Base-by-base conservation (phyloP, 164 flowering plant species). In the Umbellularia californica region DNA sequence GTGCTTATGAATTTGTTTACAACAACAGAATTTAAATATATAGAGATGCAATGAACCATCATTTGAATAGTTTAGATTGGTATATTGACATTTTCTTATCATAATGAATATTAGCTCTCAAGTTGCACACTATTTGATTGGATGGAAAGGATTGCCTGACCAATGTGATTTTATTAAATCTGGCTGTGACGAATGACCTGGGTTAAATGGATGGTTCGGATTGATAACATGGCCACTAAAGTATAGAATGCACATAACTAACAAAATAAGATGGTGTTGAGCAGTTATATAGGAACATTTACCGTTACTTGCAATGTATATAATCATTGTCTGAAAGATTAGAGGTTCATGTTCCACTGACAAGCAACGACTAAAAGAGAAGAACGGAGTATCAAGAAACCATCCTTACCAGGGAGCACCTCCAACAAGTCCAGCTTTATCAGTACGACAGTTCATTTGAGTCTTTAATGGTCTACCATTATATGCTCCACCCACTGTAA, bases 401-500 rank as follows among this genome's bases (percentile, higher is more conserved):
- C 14, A 15, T 67, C n/a, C 87, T 79, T 85, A 95, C 97, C 98
- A 95, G 65, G 97, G 95, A 76, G 98, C 89, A 76, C 83, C 94
- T 76, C 89, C 82, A 41, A 93, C 87, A 50, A 95, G 85, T 52
- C 98, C 98, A 77, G 95, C 83, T 72, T 90, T 90, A 75, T 93
- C 98, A 73, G 98, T 95, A 72, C 97, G 83, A 79, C 98, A 95
- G 80, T 87, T 87, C 41, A 66, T 7, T 78, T 93, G 97, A 72
- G 98, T 95, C 67, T 72, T 77, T 13, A 72, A 79, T 65, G 89
- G 76, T 22, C 87, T 66, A 76, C 88, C 65, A 74, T 88, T 95
- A 73, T 95, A 93, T 4, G 97, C 94, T 35, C 98, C 98, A 23
- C 93, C 92, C 23, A 95, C 93, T 23, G 98, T 95, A 28, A 95